Base-by-base conservation (phyloP, 2,329 filamentous ascomycete species). In the Huntiella abstrusa region DNA sequence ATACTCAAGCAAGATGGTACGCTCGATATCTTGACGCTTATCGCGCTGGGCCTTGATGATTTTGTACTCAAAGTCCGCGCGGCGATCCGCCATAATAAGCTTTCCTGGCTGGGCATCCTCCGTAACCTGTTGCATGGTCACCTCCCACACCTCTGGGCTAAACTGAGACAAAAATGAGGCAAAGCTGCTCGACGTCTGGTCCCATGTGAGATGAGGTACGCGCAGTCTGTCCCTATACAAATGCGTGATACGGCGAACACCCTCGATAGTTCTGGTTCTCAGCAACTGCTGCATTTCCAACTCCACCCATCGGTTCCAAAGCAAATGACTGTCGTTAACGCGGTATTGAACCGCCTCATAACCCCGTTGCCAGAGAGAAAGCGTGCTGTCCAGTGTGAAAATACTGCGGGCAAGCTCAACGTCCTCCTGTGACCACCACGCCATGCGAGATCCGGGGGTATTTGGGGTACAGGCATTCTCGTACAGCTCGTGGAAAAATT, bases 291-390 rank as follows among this genome's bases (percentile, higher is more conserved):
- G 73, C 58, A 80, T 68, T 57, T 86, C 70, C 41, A 85, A 70
- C 46, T 77, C 74, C 38, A 84, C 68, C 70, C 82, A 88, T 52
- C 78, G 75, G 56, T 87, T 74, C 83, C 83, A 92, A 8, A 91
- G 69, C 48, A 76, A 61, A 57, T 86, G 78, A 56, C 83, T 88
- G 58, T 86, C 81, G 56, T 73, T 73, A 49, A 91, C 65, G 51
- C 82, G 79, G 60, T 79, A 83, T 56, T 78, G 75, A 45, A 83
- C 82, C 37, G 75, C 73, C 51, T 78, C 70, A 53, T 83, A 77
- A 33, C 75, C 83, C 55, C 82, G 70, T 57, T 78, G 73, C 71
- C 83, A 83, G 1, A 83, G 69, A 46, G 74, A 71, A 46, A 83
- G 62, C 40, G 82, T 73, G 41, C 71, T 62, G 33, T 79, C 73